Conservation (phyloP, 805 yeast species). For the Torulaspora indica region DNA sequence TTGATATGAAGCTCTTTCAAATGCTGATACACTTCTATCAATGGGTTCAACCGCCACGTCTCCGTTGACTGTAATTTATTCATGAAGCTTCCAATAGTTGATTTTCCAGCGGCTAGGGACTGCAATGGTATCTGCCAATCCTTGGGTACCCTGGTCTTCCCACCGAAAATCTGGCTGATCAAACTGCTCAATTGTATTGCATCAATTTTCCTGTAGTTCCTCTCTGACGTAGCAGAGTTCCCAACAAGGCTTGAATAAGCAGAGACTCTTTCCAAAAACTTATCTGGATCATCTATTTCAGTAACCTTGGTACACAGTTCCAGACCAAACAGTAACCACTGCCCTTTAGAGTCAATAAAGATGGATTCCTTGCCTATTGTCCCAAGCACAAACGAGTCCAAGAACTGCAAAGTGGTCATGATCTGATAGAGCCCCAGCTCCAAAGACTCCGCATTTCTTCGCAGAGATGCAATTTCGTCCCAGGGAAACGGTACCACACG, state of each 20-base stretch:
- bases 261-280: constrained; percentile 11
- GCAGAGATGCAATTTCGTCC: constrained; percentile 11
- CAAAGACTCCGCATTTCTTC: constrained; percentile 17
- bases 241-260: constrained; percentile 13
- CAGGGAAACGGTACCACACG: constrained; percentile 24
- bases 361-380: constrained; percentile 53
- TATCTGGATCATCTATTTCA: constrained; percentile 16
- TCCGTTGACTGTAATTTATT: constrained; percentile 30
- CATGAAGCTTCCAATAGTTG: constrained; percentile 35
- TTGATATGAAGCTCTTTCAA: constrained; percentile 54
- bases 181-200: constrained; percentile 27
- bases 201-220: constrained; percentile 38
- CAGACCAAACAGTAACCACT: constrained; percentile 81
- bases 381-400: constrained; percentile 53
- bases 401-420: constrained; percentile 24
- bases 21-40: constrained; percentile 50
- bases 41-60: constrained; percentile 40
- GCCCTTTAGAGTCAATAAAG: constrained; percentile 64
- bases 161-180: constrained; percentile 41
- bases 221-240: constrained; percentile 15
- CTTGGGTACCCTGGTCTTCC: constrained; percentile 31
- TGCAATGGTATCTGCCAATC: constrained; percentile 34
- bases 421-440: constrained; percentile 29
- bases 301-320: constrained; percentile 46
- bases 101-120: constrained; percentile 20